These are phyloP conservation scores for Zangia roseola DNA, from an alignment of 768 basidiomycete species.

Conservation along the genomic window DNA sequence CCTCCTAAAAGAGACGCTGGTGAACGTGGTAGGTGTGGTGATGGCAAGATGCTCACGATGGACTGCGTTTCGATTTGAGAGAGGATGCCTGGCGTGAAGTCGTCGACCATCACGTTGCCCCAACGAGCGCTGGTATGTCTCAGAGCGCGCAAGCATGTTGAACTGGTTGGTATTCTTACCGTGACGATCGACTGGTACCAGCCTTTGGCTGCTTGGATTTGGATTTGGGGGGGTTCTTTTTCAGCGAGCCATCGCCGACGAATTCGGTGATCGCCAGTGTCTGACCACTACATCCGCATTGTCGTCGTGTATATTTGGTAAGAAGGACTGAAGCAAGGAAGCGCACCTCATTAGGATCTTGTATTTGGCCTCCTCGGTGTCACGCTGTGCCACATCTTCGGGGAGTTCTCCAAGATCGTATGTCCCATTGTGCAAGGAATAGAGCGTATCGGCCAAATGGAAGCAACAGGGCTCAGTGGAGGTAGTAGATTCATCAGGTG, in stretches of 20 bases:
- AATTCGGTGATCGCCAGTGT: neutral
- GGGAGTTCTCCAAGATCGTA: neutral
- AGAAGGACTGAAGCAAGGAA: neutral
- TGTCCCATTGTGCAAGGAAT: neutral
- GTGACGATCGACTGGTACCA: neutral
- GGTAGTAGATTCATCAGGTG: neutral
- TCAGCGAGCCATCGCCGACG: neutral
- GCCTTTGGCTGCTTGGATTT: neutral
- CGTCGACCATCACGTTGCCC: constrained; percentile 12
- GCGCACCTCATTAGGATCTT: constrained; percentile 1
- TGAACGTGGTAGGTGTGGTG: too few species aligned
- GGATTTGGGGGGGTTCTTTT: too few species aligned
- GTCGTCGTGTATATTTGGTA: too few species aligned
- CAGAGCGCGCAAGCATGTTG: too few species aligned
- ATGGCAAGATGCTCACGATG: neutral
- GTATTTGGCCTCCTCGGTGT: neutral
- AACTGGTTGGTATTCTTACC: too few species aligned
- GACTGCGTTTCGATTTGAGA: neutral
- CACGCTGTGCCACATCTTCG: neutral
- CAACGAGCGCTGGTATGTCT: constrained; percentile 12
- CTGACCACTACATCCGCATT: neutral
- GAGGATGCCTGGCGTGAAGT: constrained; percentile 2
- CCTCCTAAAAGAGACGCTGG: too few species aligned
- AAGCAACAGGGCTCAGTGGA: neutral
- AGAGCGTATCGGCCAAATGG: neutral